Conservation (phyloP, 1,139 yeast species). For the Hansenula anomala region DNA sequence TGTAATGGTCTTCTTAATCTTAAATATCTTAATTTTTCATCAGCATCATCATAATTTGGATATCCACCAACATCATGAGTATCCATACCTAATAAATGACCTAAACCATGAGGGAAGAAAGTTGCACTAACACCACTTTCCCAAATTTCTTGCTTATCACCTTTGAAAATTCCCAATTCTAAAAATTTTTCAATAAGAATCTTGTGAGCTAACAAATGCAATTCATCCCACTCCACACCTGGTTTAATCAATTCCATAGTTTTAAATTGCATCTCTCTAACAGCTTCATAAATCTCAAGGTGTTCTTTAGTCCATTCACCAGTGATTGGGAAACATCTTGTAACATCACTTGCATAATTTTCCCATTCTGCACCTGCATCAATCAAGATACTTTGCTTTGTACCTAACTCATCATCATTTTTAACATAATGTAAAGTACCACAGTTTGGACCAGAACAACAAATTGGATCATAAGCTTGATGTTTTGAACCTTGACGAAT, state of each 20-base stretch:
- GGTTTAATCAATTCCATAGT: slow-evolving; percentile 72
- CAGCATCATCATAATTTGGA: slow-evolving; percentile 79
- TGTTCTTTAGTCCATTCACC: slow-evolving; percentile 92
- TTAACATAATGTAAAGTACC: slow-evolving; percentile 87
- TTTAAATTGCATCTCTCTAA: slow-evolving; percentile 72
- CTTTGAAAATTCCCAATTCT: slow-evolving; percentile 72
- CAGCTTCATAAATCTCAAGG: slow-evolving; percentile 76
- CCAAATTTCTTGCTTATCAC: slow-evolving; percentile 61
- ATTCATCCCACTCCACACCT: slow-evolving; percentile 80
- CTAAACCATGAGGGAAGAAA: slow-evolving; percentile 93
- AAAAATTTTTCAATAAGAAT: slow-evolving; percentile 70
- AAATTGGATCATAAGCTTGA: slow-evolving; percentile 90
- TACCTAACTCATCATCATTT: slow-evolving; percentile 64
- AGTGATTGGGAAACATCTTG: slow-evolving; percentile 87
- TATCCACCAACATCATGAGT: slow-evolving; percentile 94
- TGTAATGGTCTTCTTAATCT: slow-evolving; percentile 73
- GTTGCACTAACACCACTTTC: slow-evolving; percentile 66
- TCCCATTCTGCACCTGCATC: slow-evolving; percentile 99
- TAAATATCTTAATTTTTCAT: slow-evolving; percentile 69
- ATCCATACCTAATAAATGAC: slow-evolving; percentile 91
- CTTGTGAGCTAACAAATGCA: slow-evolving; percentile 76
- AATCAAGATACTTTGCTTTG: slow-evolving; percentile 64
- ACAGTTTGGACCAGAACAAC: slow-evolving; percentile 90
- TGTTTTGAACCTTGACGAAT: slow-evolving; percentile 88
- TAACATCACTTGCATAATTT: slow-evolving; percentile 88